phyloP scores from a whole-genome alignment of 1,139 yeast species.

The Geotrichum reessii region DNA sequence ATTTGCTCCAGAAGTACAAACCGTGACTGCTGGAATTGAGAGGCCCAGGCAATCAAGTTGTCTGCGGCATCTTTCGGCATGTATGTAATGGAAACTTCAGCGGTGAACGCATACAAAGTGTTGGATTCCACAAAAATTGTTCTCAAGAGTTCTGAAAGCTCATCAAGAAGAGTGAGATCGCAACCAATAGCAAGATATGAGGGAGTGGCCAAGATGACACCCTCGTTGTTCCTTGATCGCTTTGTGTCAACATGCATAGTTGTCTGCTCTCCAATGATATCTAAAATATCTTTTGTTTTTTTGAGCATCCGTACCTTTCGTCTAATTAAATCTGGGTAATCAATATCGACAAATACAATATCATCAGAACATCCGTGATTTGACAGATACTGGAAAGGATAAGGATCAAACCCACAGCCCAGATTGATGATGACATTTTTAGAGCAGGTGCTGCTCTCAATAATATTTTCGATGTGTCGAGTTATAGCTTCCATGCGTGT shows the following conservation, averaged over 20 bases:
- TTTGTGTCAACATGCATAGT: slow-evolving; percentile 7
- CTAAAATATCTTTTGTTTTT: slow-evolving; percentile 44
- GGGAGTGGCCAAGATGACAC: slow-evolving; percentile 40
- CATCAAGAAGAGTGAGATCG: slow-evolving; percentile 50
- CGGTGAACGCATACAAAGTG: slow-evolving; percentile 55
- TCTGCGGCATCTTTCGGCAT: slow-evolving; percentile 70
- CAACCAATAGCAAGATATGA: slow-evolving; percentile 64
- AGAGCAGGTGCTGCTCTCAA: slow-evolving; percentile 17
- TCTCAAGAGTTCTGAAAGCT: slow-evolving; percentile 41
- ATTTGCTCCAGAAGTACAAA: slow-evolving; percentile 68
- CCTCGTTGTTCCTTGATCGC: slow-evolving; percentile 13
- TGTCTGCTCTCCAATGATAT: slow-evolving; percentile 41
- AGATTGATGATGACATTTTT: slow-evolving; percentile 51
- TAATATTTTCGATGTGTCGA: slow-evolving; percentile 41
- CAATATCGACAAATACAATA: slow-evolving; percentile 60
- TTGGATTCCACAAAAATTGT: slow-evolving; percentile 31
- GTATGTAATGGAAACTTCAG: slow-evolving; percentile 79
- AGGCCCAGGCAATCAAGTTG: slow-evolving; percentile 49
- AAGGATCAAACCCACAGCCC: slow-evolving; percentile 65
- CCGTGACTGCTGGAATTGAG: slow-evolving; percentile 49
- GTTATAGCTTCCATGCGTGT: slow-evolving; percentile 68
- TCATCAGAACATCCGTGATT: slow-evolving; percentile 26
- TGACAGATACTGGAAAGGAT: slow-evolving; percentile 63
- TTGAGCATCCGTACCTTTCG: slow-evolving; percentile 51
- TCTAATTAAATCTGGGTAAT: slow-evolving; percentile 61